These are phyloP conservation scores for Suillus luteus DNA, from an alignment of 768 basidiomycete genomes.

Conservation along the genomic window DNA sequence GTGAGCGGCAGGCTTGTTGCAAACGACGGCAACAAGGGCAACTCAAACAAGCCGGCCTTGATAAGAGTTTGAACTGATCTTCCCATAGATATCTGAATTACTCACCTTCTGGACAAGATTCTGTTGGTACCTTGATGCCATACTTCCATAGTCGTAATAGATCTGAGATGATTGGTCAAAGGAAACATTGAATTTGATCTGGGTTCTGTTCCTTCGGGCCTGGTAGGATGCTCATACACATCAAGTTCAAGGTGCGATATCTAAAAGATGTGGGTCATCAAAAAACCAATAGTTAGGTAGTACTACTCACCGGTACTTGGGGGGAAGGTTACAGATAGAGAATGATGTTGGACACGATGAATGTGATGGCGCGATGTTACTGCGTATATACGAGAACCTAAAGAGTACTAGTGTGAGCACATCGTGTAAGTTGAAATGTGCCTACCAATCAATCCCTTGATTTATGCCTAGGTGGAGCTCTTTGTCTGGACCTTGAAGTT, in stretches of 20 bases:
- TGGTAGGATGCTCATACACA: background rate
- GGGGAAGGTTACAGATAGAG: slow-evolving; percentile 33
- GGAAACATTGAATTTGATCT: too few relatives aligned
- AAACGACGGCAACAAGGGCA: slow-evolving; percentile 35
- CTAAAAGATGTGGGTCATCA: slow-evolving; percentile 22
- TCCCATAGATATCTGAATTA: too few relatives aligned
- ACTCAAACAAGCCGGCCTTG: background rate
- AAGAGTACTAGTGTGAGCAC: background rate
- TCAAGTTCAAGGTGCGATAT: background rate
- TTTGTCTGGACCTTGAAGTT: slow-evolving; percentile 16
- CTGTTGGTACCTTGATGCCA: too few relatives aligned
- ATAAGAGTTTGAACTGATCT: slow-evolving; percentile 38
- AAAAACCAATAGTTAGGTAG: too few relatives aligned
- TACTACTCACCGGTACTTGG: slow-evolving; percentile 25
- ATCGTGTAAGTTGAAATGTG: background rate
- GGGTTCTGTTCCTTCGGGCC: too few relatives aligned
- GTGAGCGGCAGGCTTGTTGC: slow-evolving; percentile 41
- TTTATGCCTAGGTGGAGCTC: slow-evolving; percentile 34
- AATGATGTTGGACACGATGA: slow-evolving; percentile 37
- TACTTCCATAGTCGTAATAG: too few relatives aligned
- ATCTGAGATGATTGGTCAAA: too few relatives aligned
- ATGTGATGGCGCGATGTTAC: slow-evolving; percentile 38
- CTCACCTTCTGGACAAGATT: background rate
- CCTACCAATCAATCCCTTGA: slow-evolving; percentile 35
- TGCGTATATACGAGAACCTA: slow-evolving; percentile 40